Percentiles rank a stretch among this genome's conserved stretches.
phyloP scores from a whole-genome alignment of 208 protist genomes.

The Trypanosoma conorhini region DNA sequence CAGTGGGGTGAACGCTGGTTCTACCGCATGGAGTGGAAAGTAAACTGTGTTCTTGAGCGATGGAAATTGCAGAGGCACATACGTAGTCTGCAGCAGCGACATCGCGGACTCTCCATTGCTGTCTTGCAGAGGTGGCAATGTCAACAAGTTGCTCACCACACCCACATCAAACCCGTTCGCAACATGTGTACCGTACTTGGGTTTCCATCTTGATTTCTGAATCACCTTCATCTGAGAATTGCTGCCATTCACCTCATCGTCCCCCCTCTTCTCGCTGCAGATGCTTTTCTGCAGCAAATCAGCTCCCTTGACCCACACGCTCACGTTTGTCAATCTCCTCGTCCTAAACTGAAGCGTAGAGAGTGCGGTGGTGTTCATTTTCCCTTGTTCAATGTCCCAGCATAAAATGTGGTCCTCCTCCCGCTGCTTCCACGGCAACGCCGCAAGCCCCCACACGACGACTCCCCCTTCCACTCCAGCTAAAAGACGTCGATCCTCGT shows the following conservation, averaged over 20 bases:
- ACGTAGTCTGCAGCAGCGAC: constrained; percentile 34
- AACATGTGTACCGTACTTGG: constrained; percentile 58
- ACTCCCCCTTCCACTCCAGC: constrained; percentile 61
- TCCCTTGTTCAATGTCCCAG: constrained; percentile 40
- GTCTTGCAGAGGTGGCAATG: background rate
- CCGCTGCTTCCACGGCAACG: constrained; percentile 50
- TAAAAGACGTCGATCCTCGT: constrained; percentile 49
- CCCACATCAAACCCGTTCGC: constrained; percentile 52
- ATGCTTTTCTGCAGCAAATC: constrained; percentile 35
- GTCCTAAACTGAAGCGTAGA: constrained; percentile 40
- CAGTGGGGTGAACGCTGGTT: constrained; percentile 69
- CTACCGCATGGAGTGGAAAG: constrained; percentile 63
- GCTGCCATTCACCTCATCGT: background rate
- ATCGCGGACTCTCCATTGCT: constrained; percentile 5
- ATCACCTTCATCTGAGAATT: background rate
- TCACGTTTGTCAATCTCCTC: constrained; percentile 54
- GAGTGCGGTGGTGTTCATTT: constrained; percentile 11
- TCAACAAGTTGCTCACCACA: constrained; percentile 59
- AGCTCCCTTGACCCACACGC: constrained; percentile 52
- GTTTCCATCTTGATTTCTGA: constrained; percentile 55
- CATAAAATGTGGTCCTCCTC: constrained; percentile 47
- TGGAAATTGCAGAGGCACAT: constrained; percentile 57
- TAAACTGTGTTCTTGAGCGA: constrained; percentile 56
- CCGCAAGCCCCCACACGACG: constrained; percentile 60
- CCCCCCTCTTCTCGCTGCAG: background rate